Base-by-base conservation (phyloP, 2,329 filamentous ascomycete genomes). In the Thyridium curvatum region DNA sequence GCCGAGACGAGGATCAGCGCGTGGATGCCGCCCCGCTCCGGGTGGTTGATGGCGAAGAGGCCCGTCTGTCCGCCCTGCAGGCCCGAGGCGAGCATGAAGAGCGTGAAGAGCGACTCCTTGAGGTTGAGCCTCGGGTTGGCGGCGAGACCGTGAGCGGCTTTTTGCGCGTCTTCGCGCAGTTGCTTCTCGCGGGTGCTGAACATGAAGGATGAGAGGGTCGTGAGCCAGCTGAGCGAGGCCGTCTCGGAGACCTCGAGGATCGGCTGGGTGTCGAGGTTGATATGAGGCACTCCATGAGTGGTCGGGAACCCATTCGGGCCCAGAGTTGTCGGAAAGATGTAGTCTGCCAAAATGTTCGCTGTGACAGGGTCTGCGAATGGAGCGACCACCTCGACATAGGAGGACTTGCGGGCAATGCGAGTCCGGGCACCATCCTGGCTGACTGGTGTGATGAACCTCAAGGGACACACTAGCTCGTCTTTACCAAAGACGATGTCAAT, bases 91-190 rank as follows among this genome's bases (percentile, higher is more conserved):
- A 68, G 43, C 63, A 67, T 68, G 46, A 70, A 67, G 49, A 74
- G 64, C 28, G 62, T 63, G 41, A 67, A 66, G 10, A 74, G 38
- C 0, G 68, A 66, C 41, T 72, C 66, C 43, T 73, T 73, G 51
- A 74, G 66, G 47, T 69, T 66, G 37, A 68, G 48, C 0, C 67
- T 60, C 4, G 53, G 40, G 3, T 65, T 31, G 5, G 54, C 42
- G 13, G 60, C 46, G n/a, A 46, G 45, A 15, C 33, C 31, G 9
- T 12, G 12, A 18, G 41, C 46, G 1, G 42, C 42, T 13, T 40
- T 39, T 12, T 52, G 41, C 4, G 47, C 39, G 2, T 47, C 41
- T 1, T 61, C 52, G 4, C 67, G 62, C 2, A 65, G 38, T 3
- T 37, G 39, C 39, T 58, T 63, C 46, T 74, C 69, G 12, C 62